Evolutionary conservation across 164 flowering plant genomes (phyloP), one percentile per base, ranked within the genome.

Genomic region (Sextonia rubra): DNA sequence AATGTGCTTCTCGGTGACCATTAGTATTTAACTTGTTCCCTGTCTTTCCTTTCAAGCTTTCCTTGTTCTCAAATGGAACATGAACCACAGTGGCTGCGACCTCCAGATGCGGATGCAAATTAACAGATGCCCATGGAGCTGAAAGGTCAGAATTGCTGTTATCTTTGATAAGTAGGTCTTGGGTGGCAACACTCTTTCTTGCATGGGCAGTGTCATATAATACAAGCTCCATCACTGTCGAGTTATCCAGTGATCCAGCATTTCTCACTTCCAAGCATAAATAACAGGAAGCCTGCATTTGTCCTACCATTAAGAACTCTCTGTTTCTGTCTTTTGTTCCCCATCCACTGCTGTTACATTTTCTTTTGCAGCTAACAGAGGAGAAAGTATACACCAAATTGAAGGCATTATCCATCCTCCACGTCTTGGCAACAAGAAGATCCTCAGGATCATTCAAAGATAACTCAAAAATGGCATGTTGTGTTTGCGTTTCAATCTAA

Each of bases 331-430:
- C 58, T 20, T 52, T 52, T 52, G 58, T 17, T 52, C 58, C 58
- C 58, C 58, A 52, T 20, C 58, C 58, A 52, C n/a, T 52, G n/a
- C 58, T 52, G 78, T 78, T 85, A 63, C 83, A 85, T 74, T 76
- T 86, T 80, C 83, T 89, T 73, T 76, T 83, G 58, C 78, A 72
- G 52, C 73, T 80, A 74, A 70, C 20, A 52, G 91, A 83, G 71
- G 90, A 95, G 80, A 95, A 95, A 0, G 97, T 91, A 77, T 95
- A 95, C 6, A 89, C 83, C 93, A 93, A 91, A 63, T 84, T 87
- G 65, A 76, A 83, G 47, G 87, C 82, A 77, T 88, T 76, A 30
- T 84, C 85, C 0, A 78, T 80, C 72, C 80, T 90, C 92, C 94
- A 86, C 69, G 90, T 82, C 82, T 82, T 88, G 60, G 98, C 97